Percentiles rank a stretch among this genome's conserved stretches.
These are phyloP conservation scores for Stagonosporopsis rhizophila DNA, from an alignment of 2,329 filamentous ascomycete genomes.

Conservation along the genomic window DNA sequence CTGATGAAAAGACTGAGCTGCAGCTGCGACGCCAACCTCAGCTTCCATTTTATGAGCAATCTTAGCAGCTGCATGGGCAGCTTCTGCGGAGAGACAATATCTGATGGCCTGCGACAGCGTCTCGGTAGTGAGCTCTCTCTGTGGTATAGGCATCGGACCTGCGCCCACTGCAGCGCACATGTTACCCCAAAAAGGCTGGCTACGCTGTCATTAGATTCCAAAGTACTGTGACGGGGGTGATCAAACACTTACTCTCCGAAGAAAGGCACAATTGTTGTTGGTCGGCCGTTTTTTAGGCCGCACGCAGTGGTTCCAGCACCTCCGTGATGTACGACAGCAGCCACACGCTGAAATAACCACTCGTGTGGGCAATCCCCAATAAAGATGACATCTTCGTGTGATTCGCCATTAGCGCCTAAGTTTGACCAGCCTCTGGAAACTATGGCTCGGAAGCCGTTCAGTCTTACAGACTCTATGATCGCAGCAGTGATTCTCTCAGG, in stretches of 20 bases:
- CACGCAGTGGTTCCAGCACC: slow-evolving; percentile 82
- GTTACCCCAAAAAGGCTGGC: slow-evolving; percentile 34
- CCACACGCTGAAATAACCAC: slow-evolving; percentile 82
- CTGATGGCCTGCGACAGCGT: slow-evolving; percentile 36
- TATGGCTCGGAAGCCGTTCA: slow-evolving; percentile 53
- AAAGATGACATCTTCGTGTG: slow-evolving; percentile 51
- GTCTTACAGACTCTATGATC: slow-evolving; percentile 56
- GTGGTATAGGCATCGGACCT: slow-evolving; percentile 35
- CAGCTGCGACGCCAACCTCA: slow-evolving; percentile 53
- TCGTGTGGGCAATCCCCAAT: slow-evolving; percentile 80
- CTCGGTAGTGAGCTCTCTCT: slow-evolving; percentile 28
- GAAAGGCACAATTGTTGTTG: slow-evolving; percentile 83
- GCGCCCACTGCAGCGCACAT: slow-evolving; percentile 41
- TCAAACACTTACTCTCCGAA: slow-evolving; percentile 49
- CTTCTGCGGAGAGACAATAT: slow-evolving; percentile 52
- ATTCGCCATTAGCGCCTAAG: slow-evolving; percentile 45
- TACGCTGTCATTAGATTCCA: not conserved
- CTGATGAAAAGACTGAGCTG: slow-evolving; percentile 56
- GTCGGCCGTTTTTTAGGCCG: slow-evolving; percentile 64
- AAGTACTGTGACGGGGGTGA: too few species aligned
- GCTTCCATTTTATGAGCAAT: slow-evolving; percentile 52
- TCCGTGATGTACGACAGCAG: slow-evolving; percentile 84
- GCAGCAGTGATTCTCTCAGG: slow-evolving; percentile 53
- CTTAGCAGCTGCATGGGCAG: slow-evolving; percentile 45
- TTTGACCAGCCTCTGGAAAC: slow-evolving; percentile 58